These are phyloP conservation scores for Arabidopsis hybrid DNA, from an alignment of 441 rosid genomes.

Conservation along the genomic window DNA sequence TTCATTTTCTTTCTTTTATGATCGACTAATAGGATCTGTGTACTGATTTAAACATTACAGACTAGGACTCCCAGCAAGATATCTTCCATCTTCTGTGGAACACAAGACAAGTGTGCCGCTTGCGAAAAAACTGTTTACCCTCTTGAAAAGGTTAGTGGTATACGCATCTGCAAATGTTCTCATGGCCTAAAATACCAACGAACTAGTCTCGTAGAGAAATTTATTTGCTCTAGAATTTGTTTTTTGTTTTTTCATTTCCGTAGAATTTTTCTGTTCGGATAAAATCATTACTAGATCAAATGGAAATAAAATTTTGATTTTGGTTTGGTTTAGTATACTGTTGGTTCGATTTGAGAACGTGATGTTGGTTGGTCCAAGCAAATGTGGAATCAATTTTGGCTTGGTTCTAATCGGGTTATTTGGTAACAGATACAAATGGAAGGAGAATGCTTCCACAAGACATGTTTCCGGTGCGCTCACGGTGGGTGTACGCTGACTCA, in stretches of 20 bases:
- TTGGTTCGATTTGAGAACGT: background rate
- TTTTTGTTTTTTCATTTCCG: background rate
- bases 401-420: background rate
- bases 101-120: slow-evolving; percentile 93
- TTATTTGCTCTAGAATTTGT: background rate
- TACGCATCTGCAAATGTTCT: slow-evolving; percentile 1
- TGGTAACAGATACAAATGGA: slow-evolving; percentile 81
- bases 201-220: background rate
- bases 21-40: slow-evolving; percentile 12
- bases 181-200: too few species aligned
- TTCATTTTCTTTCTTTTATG: background rate
- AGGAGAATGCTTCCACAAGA: slow-evolving; percentile 92
- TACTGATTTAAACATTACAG: slow-evolving; percentile 50
- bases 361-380: background rate
- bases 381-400: background rate
- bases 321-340: background rate
- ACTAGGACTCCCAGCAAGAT: slow-evolving; percentile 79
- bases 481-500: slow-evolving; percentile 93
- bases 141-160: slow-evolving; percentile 74
- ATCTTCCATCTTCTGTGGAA: slow-evolving; percentile 87
- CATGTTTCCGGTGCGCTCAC: slow-evolving; percentile 96
- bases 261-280: background rate
- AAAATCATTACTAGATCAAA: background rate
- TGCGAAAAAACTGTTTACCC: slow-evolving; percentile 94
- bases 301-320: background rate